Conservation (phyloP, 2,329 filamentous ascomycete genomes). For the Microcyclosporella mali region DNA sequence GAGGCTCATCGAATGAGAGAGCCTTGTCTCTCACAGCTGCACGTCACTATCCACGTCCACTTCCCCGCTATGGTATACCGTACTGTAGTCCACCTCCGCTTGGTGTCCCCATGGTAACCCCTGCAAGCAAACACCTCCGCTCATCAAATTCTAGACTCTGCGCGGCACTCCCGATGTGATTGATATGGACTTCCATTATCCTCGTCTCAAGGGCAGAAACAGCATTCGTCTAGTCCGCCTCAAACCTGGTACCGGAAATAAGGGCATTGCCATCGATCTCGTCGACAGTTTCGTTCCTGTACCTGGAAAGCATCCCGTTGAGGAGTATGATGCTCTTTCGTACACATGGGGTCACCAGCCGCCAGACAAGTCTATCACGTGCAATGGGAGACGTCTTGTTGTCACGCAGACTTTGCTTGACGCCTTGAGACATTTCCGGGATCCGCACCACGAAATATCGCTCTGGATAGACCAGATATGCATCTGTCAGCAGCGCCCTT, state of each 20-base stretch:
- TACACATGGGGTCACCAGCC: slow-evolving; percentile 25
- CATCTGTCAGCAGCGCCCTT: slow-evolving; percentile 25
- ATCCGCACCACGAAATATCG: slow-evolving; percentile 11
- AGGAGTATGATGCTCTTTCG: slow-evolving; percentile 26
- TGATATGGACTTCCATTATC: slow-evolving; percentile 21
- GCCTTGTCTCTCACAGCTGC: too few relatives aligned
- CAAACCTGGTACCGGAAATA: slow-evolving; percentile 21
- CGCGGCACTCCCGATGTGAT: neutral
- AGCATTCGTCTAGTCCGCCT: slow-evolving; percentile 26
- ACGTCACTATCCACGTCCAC: too few relatives aligned
- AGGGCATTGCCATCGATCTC: slow-evolving; percentile 23
- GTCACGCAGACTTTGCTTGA: slow-evolving; percentile 25
- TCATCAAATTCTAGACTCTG: too few relatives aligned
- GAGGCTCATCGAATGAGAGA: too few relatives aligned
- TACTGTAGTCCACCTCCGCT: too few relatives aligned
- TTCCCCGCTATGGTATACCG: too few relatives aligned
- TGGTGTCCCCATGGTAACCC: too few relatives aligned
- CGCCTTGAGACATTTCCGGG: slow-evolving; percentile 25
- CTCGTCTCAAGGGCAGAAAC: slow-evolving; percentile 21
- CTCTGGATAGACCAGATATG: slow-evolving; percentile 31
- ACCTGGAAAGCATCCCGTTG: slow-evolving; percentile 9
- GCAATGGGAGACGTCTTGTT: slow-evolving; percentile 22
- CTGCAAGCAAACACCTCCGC: too few relatives aligned
- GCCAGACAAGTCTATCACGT: slow-evolving; percentile 22
- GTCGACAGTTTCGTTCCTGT: slow-evolving; percentile 23